Conservation (phyloP, 495 filamentous ascomycete genomes). For the Cercophora scortea region DNA sequence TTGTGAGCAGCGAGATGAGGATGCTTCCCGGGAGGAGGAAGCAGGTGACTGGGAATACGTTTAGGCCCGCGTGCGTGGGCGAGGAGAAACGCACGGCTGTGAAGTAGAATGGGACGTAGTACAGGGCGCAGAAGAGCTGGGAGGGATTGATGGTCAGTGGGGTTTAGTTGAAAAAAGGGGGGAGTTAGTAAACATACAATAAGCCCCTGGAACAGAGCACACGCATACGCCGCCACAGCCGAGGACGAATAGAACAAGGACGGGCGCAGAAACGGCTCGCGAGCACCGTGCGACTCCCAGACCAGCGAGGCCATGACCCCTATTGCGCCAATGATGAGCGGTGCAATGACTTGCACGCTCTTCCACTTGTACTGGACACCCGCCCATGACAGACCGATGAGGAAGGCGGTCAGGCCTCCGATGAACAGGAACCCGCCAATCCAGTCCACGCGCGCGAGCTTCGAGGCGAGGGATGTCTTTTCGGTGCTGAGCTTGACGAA, state of each 20-base stretch:
- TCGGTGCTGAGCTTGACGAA: constrained; percentile 25
- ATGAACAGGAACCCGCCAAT: constrained; percentile 38
- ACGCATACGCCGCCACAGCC: constrained; percentile 28
- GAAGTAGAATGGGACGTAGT: constrained; percentile 60
- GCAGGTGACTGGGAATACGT: constrained; percentile 21
- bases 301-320: constrained; percentile 20
- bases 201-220: constrained; percentile 27
- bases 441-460: constrained; percentile 31
- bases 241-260: constrained; percentile 35
- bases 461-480: constrained; percentile 21
- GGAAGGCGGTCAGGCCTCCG: constrained; percentile 36
- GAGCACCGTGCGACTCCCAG: constrained; percentile 35
- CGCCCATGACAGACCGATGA: constrained; percentile 51
- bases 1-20: constrained; percentile 40
- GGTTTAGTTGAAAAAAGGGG: constrained; percentile 17
- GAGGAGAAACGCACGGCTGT: constrained; percentile 48
- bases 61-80: constrained; percentile 44
- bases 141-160: too few species aligned
- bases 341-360: constrained; percentile 36
- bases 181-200: constrained; percentile 21
- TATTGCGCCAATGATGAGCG: constrained; percentile 35
- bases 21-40: constrained; percentile 29
- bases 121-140: constrained; percentile 35
- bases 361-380: constrained; percentile 46
- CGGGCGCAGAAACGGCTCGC: constrained; percentile 47